Conservation (phyloP, 441 rosid species). For the Erodium trifolium region DNA sequence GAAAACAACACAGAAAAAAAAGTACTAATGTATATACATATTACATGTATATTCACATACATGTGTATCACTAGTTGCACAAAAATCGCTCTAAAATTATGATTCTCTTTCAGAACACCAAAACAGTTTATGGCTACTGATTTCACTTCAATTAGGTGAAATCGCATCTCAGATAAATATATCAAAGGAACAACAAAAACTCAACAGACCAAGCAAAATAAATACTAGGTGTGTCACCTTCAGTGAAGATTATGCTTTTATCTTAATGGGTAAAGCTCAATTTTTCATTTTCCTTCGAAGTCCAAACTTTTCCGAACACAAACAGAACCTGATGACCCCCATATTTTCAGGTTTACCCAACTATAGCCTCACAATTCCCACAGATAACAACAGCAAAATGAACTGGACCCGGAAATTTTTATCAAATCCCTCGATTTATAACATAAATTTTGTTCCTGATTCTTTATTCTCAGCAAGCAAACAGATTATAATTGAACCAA, state of each 20-base stretch:
- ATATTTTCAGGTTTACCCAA: slow-evolving; percentile 13
- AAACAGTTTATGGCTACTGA: background rate
- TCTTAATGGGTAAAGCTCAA: background rate
- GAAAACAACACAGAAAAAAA: background rate
- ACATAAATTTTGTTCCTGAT: background rate
- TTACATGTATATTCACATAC: background rate
- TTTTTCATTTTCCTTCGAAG: background rate
- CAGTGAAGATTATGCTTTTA: background rate
- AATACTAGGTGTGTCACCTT: background rate
- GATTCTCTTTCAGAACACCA: background rate
- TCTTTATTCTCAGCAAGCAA: slow-evolving; percentile 16
- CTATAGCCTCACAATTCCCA: slow-evolving; percentile 16
- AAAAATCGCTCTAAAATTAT: background rate
- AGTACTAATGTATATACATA: background rate
- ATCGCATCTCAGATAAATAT: background rate
- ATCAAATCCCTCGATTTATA: background rate
- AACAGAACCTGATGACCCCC: background rate
- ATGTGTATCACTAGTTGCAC: background rate
- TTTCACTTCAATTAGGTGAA: background rate
- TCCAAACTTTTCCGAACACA: background rate
- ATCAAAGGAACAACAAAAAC: background rate
- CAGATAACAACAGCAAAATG: background rate
- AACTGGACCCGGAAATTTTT: background rate
- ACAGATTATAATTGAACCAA: slow-evolving; percentile 1
- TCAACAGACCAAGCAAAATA: slow-evolving; percentile 9